Evolutionary conservation across 1,139 yeast genomes (phyloP), one percentile per base, ranked within the genome.

Genomic region (Geotrichum candidum): DNA sequence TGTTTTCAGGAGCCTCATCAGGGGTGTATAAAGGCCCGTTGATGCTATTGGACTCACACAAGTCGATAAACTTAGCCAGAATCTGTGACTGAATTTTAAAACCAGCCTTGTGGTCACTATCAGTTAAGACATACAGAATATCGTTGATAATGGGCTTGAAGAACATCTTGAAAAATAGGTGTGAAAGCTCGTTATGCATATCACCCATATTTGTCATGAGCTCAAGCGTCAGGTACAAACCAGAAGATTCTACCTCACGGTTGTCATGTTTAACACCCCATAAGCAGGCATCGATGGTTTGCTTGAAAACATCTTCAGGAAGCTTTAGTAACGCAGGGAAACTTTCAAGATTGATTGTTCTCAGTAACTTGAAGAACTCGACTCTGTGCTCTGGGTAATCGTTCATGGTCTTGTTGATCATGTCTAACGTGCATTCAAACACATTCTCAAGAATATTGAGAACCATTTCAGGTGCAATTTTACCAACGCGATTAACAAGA

Each of bases 221-320:
- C 72, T 91, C 97, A 65, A 87, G 79, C 51, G 95, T 89, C 67
- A 92, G 82, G 54, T 87, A 83, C 69, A 94, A 82, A 51, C 97
- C 98, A 61, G 87, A 87, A 65, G 89, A 92, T 76, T 94, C 98
- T 60, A 92, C 97, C 64, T 91, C 97, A 75, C 97, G 84, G 75
- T 92, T 90, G 70, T 91, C 95, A 74, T 94, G 99, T 77, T 94
- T 94, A 74, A 95, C 90, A 0, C 98, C 98, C 99, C 99, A 94
- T 71, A 94, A 80, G 56, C 96, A 92, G 1, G 98, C 96, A 76
- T 91, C 94, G 67, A 94, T 86, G 64, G 94, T 87, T 63, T 91
- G 83, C 74, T 88, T 91, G 82, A 94, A 92, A 45, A 96, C 96
- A 67, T 87, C 94, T 10, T 96, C 95, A n/a, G 97, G 95, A 67